Evolutionary conservation across 352 stramenopile genomes (phyloP), one percentile per base, ranked within the genome.

Genomic region (Thraustochytrium sp.): DNA sequence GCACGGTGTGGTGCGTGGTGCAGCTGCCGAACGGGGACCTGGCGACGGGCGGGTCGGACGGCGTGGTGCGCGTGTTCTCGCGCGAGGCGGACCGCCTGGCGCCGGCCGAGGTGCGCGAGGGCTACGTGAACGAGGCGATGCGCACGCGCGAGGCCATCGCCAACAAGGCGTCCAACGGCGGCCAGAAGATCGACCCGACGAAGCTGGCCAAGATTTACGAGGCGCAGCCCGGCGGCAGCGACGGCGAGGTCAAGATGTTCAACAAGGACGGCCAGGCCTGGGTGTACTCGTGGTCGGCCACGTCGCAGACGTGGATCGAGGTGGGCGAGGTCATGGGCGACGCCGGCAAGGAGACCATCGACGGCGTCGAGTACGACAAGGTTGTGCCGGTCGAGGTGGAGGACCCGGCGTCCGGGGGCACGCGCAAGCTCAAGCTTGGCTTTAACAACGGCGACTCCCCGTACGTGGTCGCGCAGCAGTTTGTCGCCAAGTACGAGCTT

Each of bases 391-490:
- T 99, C 73, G 96, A 99, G 87, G 94, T 98, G 56, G 96, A 99
- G 85, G 88, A 94, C 31, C 68, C 68, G 8, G 90, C 94, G 2
- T 87, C 85, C 26, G 93, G 95, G 26, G 93, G 92, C 4, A 87
- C 98, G 0, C 90, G 91, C 59, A 97, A 94, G 62, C 89, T 98
- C n/a, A 86, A 98, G 85, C 97, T 98, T 84, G 96, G 95, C 21
- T 98, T 98, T 90, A 99, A 99, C 84, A 96, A 96, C 87, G 95
- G 94, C 8, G 94, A 99, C 75, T 98, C 98, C 88, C 94, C 95
- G 40, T 99, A 98, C 87, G 91, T 95, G 5, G 92, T 95, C 9
- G 95, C 96, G 3, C 95, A 98, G 87, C 87, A 90, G 40, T 99
- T 99, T 86, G 98, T 99, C 86, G 93, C 98, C 89, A 94, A 95